Evolutionary conservation across 1,139 yeast genomes (phyloP), one percentile per base, ranked within the genome.

Genomic region (Martiniozyma asiatica): DNA sequence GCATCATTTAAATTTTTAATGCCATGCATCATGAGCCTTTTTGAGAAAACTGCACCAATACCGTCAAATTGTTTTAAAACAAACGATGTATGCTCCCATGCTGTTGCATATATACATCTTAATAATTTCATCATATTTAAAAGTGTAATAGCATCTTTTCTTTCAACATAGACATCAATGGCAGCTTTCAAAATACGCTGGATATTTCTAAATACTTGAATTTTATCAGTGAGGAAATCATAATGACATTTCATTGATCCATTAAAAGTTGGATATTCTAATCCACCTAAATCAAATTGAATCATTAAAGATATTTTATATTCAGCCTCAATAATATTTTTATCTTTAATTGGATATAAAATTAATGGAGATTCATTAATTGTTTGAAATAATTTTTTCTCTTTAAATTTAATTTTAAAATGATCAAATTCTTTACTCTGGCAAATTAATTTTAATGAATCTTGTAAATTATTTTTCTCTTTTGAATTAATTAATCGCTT

Each of bases 61-160:
- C 63, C 63, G 16, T 60, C 61, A 12, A 68, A 35, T 34, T 68
- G 74, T 31, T 60, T 50, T 16, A 68, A 43, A 8, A 59, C 59
- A 41, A 56, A 51, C 0, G 64, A 49, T 0, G 62, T 45, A 28
- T 56, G 59, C 38, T 65, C 72, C 75, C 75, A 68, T 14, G 70
- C 56, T 34, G 50, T 55, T 0, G 65, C 65, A 26, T 45, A 43
- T 3, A 65, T 35, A 26, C 64, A 59, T 31, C 69, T 46, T 3
- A 47, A 39, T 8, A 68, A 37, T 23, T 47, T 49, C 7, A 67
- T 42, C 8, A 63, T 43, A 25, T 50, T 56, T 13, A 46, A 36
- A 24, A 65, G 44, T 0, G 73, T 61, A 0, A 41, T 36, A 0
- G 62, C 59, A 40, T 66, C 71, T 20, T 51, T 47, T 33, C 53